Base-by-base conservation (phyloP, 805 yeast genomes). In the Yamadazyma phyllophila region DNA sequence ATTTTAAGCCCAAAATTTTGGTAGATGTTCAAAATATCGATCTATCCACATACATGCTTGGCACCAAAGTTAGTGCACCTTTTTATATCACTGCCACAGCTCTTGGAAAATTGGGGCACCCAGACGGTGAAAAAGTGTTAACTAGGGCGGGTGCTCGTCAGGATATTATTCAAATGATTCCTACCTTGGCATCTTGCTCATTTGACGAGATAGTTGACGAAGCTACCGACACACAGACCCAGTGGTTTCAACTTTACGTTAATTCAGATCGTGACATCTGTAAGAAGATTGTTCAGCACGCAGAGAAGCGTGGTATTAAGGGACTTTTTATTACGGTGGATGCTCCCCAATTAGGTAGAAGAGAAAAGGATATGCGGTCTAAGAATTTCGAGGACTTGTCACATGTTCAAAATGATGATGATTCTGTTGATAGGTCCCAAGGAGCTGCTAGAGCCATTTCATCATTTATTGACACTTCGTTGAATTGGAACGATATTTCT, bases 51-150 rank as follows among this genome's bases (percentile, higher is more conserved):
- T 74, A 80, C 5, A 79, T 92, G 80, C 70, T 92, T 33, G 97
- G 97, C n/a, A 59, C 79, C 14, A 69, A 74, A 42, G 72, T 82
- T 1, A 68, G 78, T 13, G 86, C 82, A 11, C 98, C 98, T 12
- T 89, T 92, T 62, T 92, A 91, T 61, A 81, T 85, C 44, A 77
- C 92, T 33, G 98, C 98, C 1, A 88, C 98, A 5, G 98, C 97
- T 0, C 73, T 90, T 50, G 97, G 96, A 31, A 85, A 83, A 59
- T 75, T 92, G 54, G 98, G 97, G 3, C 94, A 91, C 59, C 89
- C 89, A 2, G 97, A 88, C 34, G 98, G 98, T 46, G 98, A 92
- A 65, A 79, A 81, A 48, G 89, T 85, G 13, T 77, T 92, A 52
- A 89, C 97, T 1, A 73, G 84, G 58, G 89, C 89, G n/a, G 86